These are phyloP conservation scores for Quercus variabilis DNA, from an alignment of 306 rosid genomes.

Conservation along the genomic window DNA sequence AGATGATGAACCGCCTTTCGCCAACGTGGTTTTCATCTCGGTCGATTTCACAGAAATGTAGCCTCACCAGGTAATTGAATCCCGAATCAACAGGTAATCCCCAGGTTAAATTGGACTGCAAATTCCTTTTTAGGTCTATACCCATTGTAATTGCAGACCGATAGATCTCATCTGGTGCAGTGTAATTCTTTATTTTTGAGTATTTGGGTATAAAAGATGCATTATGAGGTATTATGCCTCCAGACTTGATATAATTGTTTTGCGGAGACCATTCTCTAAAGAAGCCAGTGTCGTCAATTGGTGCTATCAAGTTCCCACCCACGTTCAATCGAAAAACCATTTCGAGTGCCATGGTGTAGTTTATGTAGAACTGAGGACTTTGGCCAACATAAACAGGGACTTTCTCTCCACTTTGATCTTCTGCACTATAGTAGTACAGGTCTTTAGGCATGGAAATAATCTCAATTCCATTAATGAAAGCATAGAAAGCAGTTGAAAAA, in stretches of 20 bases:
- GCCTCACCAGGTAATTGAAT: not conserved
- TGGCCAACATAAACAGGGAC: not conserved
- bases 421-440: not conserved
- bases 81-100: rapidly evolving
- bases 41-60: not conserved
- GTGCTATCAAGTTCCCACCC: not conserved
- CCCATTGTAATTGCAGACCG: rapidly evolving
- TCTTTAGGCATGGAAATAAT: not conserved
- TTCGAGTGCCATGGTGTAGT: not conserved
- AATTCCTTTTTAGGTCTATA: rapidly evolving
- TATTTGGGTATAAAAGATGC: rapidly evolving
- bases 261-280: not conserved
- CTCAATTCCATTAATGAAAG: not conserved
- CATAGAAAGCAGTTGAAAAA: not conserved
- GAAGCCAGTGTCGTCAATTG: not conserved
- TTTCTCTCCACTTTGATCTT: too few relatives aligned
- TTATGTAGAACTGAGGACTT: not conserved
- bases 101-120: not conserved
- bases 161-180: not conserved
- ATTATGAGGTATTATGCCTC: rapidly evolving
- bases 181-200: rapidly evolving
- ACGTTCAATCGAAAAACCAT: not conserved
- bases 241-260: rapidly evolving
- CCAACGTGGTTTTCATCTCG: rapidly evolving
- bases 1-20: rapidly evolving